Base-by-base conservation (phyloP, 371 early-diverging fungal genomes). In the Saksenaea oblongispora region DNA sequence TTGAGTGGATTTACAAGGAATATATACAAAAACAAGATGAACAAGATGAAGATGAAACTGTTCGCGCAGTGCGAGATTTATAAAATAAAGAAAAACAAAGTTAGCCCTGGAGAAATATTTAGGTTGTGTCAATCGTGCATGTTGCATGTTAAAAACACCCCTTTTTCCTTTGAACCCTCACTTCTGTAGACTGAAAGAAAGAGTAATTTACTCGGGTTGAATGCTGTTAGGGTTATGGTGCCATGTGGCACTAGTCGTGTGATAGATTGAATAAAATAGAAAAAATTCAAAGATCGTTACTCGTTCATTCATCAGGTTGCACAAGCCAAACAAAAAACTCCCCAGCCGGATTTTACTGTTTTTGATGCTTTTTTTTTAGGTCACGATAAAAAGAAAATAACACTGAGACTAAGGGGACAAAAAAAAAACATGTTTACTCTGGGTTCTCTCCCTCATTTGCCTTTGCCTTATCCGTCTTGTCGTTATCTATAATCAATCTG, bases 1-100 rank as follows among this genome's bases (percentile, higher is more conserved):
- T 80, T 15, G 58, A 66, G 5, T 77, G 72, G 71, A 74, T 77
- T 3, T 67, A 62, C 51, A 53, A 58, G 18, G 74, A 79, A 53
- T 73, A 47, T 22, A 47, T 22, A 10, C 51, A 47, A 22, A 47
- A 47, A 54, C 36, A 61, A 34, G 53, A 47, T 35, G 51, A 47
- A 22, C 51, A 47, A 10, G 51, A 47, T 5, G 51, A 47, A 22
- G 51, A 47, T 17, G 51, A 47, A 22, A 22, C 8, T n/a, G 22
- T 22, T 17, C 18, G 51, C 3, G 51, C 51, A 47, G 51, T 47
- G 22, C 17, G 51, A 22, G 51, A 47, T 2, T 47, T 47, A 22
- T 47, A 22, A 47, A 47, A 22, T 14, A 44, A n/a, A 17, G 34
- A 34, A 27, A 55, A 56, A 35, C 41, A 44, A 26, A 55, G 11